Evolutionary conservation across 2,329 filamentous ascomycete genomes (phyloP).

Genomic region (Phyllosticta paracitricarpa): DNA sequence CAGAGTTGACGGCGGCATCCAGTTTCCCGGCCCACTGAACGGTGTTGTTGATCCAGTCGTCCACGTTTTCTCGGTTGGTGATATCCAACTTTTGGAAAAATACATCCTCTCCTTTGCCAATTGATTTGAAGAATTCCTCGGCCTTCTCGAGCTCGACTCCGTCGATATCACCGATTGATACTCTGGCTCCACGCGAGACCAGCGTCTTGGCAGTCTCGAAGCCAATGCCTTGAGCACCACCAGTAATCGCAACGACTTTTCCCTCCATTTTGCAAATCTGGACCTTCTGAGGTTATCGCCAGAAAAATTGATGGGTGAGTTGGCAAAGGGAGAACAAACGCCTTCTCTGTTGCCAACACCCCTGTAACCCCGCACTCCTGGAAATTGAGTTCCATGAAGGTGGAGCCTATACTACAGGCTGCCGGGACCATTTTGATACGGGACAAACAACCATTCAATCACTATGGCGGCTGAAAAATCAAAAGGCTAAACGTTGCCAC

Average conservation of each 20-base stretch:
- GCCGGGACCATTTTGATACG: background rate
- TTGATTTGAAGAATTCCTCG: background rate
- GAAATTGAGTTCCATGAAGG: background rate
- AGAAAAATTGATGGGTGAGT: too few species aligned
- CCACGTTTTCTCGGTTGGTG: conserved; percentile 21
- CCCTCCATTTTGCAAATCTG: background rate
- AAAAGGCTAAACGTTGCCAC: too few species aligned
- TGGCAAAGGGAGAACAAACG: too few species aligned
- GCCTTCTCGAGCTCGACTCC: conserved; percentile 14
- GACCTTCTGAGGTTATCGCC: too few species aligned
- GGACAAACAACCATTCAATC: too few species aligned
- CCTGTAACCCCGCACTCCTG: background rate
- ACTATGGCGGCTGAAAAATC: too few species aligned
- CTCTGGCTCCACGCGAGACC: conserved; percentile 26
- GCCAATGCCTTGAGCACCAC: conserved; percentile 29
- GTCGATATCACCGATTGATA: conserved; percentile 30
- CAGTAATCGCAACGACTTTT: conserved; percentile 22
- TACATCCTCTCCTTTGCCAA: conserved; percentile 2
- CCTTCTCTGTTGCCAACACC: background rate
- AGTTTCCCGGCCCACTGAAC: conserved; percentile 24
- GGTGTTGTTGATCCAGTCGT: conserved; percentile 27
- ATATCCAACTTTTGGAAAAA: conserved; percentile 21
- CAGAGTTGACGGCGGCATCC: conserved; percentile 32
- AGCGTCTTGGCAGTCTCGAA: conserved; percentile 27
- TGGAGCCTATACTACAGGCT: background rate